Percentiles rank a stretch among this genome's conserved stretches.
These are phyloP conservation scores for Pulicaria dysenterica DNA, from an alignment of 129 eudicot genomes.

Conservation along the genomic window DNA sequence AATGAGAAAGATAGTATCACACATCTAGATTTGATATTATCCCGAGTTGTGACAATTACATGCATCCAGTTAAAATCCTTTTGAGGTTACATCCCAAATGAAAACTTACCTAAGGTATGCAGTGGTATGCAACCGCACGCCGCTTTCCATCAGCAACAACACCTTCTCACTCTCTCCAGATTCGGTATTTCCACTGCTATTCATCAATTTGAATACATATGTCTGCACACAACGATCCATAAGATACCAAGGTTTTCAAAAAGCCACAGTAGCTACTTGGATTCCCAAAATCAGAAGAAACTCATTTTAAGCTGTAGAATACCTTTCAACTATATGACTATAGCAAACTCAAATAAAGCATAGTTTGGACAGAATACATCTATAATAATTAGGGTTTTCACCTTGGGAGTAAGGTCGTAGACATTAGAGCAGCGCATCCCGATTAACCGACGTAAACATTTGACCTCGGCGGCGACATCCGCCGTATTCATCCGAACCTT, in stretches of 20 bases:
- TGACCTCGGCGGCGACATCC: constrained; percentile 99
- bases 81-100: neutral
- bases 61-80: neutral
- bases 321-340: constrained; percentile 9
- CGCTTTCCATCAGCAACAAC: constrained; percentile 96
- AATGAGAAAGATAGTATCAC: too few relatives aligned
- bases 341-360: neutral
- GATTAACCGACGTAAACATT: constrained; percentile 82
- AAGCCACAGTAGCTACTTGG: constrained; percentile 15
- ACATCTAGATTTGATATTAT: too few relatives aligned
- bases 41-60: neutral
- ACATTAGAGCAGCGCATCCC: constrained; percentile 99
- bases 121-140: constrained; percentile 92
- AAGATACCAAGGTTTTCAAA: neutral
- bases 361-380: neutral
- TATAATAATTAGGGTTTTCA: constrained; percentile 19
- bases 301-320: neutral
- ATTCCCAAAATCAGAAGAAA: constrained; percentile 9
- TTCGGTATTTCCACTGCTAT: constrained; percentile 96
- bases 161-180: constrained; percentile 99
- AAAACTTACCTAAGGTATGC: constrained; percentile 66
- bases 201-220: constrained; percentile 93
- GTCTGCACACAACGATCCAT: constrained; percentile 54
- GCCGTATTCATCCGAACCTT: constrained; percentile 99
- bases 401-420: constrained; percentile 94